phyloP scores from a whole-genome alignment of 1,284 basidiomycete species.

The Trichosporon sp. region DNA sequence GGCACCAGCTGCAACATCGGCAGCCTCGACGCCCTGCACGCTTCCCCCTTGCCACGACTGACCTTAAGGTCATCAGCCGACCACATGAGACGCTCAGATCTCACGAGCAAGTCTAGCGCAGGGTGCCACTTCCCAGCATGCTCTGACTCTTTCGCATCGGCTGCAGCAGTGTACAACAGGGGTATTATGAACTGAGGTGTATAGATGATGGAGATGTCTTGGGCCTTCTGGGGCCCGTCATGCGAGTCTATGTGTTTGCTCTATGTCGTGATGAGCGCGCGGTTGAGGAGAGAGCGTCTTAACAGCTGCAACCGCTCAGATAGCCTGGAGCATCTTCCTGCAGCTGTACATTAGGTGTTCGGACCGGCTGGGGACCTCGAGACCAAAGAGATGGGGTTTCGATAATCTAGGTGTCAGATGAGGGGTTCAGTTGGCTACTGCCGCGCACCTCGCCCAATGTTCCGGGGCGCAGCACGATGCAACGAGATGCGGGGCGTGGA shows the following conservation, averaged over 20 bases:
- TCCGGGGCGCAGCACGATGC: background rate
- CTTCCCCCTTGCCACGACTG: too few species aligned
- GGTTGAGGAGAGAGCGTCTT: background rate
- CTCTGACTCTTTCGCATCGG: background rate
- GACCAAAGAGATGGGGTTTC: slow-evolving; percentile 45
- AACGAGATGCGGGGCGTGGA: too few species aligned
- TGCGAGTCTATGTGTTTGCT: background rate
- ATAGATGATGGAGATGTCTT: background rate
- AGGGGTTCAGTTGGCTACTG: background rate
- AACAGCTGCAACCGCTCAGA: slow-evolving; percentile 16
- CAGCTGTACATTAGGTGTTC: slow-evolving; percentile 9
- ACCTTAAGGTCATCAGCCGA: too few species aligned
- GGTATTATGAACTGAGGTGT: background rate
- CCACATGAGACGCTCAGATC: too few species aligned
- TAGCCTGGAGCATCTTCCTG: slow-evolving; percentile 15
- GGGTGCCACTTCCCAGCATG: background rate
- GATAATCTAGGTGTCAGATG: slow-evolving; percentile 37
- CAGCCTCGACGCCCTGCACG: too few species aligned
- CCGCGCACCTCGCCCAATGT: background rate
- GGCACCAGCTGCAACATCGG: too few species aligned
- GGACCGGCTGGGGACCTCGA: slow-evolving; percentile 17
- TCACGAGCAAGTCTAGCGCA: too few species aligned
- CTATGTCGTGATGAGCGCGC: background rate
- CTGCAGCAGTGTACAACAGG: background rate
- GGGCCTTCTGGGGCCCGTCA: background rate